A percentile compares a stretch with the other conserved stretches of the same genome.
These are phyloP conservation scores for Trifolium subterraneum DNA, from an alignment of 306 rosid species.

Conservation along the genomic window DNA sequence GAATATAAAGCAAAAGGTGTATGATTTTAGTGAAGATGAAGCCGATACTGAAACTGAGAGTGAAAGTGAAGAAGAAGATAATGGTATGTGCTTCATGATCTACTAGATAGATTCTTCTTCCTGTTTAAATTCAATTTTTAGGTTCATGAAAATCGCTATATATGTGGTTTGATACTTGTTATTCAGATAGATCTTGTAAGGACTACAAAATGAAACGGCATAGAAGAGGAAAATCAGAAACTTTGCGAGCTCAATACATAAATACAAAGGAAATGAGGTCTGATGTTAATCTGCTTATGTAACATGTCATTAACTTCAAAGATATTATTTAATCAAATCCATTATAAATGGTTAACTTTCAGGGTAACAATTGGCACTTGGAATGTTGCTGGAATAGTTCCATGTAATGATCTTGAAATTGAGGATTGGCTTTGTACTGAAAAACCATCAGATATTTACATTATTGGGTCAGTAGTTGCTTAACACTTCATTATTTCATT, in stretches of 20 bases:
- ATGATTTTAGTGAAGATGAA: slow-evolving; percentile 95
- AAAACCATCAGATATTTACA: slow-evolving; percentile 81
- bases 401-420: slow-evolving; percentile 75
- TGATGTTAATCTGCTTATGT: slow-evolving; percentile 38
- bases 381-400: slow-evolving; percentile 91
- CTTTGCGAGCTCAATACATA: slow-evolving; percentile 87
- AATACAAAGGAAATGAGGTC: slow-evolving; percentile 89
- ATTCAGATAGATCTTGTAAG: slow-evolving; percentile 59
- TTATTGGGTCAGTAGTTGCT: slow-evolving; percentile 53
- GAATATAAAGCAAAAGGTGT: slow-evolving; percentile 77
- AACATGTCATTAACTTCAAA: slow-evolving; percentile 19
- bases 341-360: slow-evolving; percentile 44
- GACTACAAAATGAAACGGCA: slow-evolving; percentile 51
- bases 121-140: no score
- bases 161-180: slow-evolving; percentile 32
- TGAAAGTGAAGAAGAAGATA: slow-evolving; percentile 86
- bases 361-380: slow-evolving; percentile 87
- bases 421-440: slow-evolving; percentile 76
- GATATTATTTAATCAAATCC: slow-evolving; percentile 35
- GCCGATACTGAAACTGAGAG: slow-evolving; percentile 86
- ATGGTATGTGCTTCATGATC: slow-evolving; percentile 43
- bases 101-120: not conserved
- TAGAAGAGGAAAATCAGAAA: slow-evolving; percentile 92
- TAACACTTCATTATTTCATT: no score
- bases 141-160: not conserved